phyloP scores from a whole-genome alignment of 495 filamentous ascomycete genomes.

The Penicillium paxilli region DNA sequence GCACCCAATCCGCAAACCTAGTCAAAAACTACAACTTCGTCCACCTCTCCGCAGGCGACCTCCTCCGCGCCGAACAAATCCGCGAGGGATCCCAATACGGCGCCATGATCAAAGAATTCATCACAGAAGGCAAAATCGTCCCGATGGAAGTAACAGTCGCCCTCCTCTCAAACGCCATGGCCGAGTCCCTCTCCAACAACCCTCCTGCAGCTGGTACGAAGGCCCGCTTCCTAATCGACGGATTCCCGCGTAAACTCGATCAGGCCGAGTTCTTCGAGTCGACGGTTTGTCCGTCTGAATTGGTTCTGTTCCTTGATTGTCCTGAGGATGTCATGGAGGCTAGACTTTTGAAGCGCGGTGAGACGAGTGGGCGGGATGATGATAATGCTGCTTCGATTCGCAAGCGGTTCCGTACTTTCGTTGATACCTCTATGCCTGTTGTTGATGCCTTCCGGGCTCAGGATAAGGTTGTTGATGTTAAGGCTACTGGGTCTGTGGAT shows the following conservation, averaged over 20 bases:
- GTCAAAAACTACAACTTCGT: constrained; percentile 89
- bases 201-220: constrained; percentile 25
- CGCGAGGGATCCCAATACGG: constrained; percentile 84
- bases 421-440: constrained; percentile 96
- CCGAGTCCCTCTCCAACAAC: constrained; percentile 48
- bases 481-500: constrained; percentile 65
- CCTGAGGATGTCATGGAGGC: constrained; percentile 84
- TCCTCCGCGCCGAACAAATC: constrained; percentile 90
- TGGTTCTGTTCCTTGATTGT: constrained; percentile 91
- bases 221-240: constrained; percentile 81
- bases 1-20: constrained; percentile 81
- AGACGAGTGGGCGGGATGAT: constrained; percentile 87
- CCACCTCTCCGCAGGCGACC: constrained; percentile 90
- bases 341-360: constrained; percentile 80
- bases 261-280: constrained; percentile 93
- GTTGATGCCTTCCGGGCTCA: constrained; percentile 79
- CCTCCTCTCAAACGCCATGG: constrained; percentile 91
- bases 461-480: constrained; percentile 75
- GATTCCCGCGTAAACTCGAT: constrained; percentile 96
- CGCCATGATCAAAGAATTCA: constrained; percentile 83
- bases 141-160: constrained; percentile 98
- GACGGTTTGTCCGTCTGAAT: constrained; percentile 74
- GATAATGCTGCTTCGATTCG: constrained; percentile 94
- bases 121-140: constrained; percentile 91
- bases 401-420: constrained; percentile 91